These are phyloP conservation scores for Cyberlindnera xylosilytica DNA, from an alignment of 805 yeast genomes.

Conservation along the genomic window DNA sequence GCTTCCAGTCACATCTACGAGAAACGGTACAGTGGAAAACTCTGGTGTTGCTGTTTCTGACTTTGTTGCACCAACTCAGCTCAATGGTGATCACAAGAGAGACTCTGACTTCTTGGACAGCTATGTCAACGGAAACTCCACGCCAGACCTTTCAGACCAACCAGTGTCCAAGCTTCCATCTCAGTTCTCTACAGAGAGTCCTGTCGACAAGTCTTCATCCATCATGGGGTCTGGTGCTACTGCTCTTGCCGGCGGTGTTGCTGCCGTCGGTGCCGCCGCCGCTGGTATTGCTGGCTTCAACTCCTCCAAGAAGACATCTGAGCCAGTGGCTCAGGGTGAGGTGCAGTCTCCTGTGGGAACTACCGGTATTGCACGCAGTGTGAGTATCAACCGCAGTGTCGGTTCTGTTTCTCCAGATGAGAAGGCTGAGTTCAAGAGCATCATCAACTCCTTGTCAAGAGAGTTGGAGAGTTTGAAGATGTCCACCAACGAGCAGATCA, in stretches of 20 bases:
- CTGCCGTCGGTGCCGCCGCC: slow-evolving; percentile 12
- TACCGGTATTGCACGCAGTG: slow-evolving; percentile 11
- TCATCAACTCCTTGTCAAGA: slow-evolving; percentile 31
- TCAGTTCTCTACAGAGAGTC: neutral
- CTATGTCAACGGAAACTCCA: slow-evolving; percentile 20
- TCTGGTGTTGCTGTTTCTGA: neutral
- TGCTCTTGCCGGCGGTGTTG: slow-evolving; percentile 10
- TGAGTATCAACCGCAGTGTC: slow-evolving; percentile 4
- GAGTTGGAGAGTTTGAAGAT: slow-evolving; percentile 37
- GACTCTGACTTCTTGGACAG: slow-evolving; percentile 30
- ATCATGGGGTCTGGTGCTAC: slow-evolving; percentile 9
- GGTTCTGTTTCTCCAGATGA: slow-evolving; percentile 13
- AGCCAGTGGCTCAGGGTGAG: neutral
- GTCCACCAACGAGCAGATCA: slow-evolving; percentile 50
- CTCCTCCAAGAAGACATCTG: neutral
- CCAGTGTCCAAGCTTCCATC: neutral
- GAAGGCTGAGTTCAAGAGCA: slow-evolving; percentile 25
- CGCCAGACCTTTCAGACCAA: slow-evolving; percentile 15
- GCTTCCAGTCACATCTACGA: neutral
- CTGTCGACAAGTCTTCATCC: neutral
- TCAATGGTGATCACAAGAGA: slow-evolving; percentile 13
- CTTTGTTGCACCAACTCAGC: neutral
- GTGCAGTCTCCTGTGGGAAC: slow-evolving; percentile 1
- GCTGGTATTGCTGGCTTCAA: slow-evolving; percentile 1
- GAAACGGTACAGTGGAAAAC: too few species aligned